These are phyloP conservation scores for Cladophialophora carrionii DNA, from an alignment of 2,329 filamentous ascomycete species.

Conservation along the genomic window DNA sequence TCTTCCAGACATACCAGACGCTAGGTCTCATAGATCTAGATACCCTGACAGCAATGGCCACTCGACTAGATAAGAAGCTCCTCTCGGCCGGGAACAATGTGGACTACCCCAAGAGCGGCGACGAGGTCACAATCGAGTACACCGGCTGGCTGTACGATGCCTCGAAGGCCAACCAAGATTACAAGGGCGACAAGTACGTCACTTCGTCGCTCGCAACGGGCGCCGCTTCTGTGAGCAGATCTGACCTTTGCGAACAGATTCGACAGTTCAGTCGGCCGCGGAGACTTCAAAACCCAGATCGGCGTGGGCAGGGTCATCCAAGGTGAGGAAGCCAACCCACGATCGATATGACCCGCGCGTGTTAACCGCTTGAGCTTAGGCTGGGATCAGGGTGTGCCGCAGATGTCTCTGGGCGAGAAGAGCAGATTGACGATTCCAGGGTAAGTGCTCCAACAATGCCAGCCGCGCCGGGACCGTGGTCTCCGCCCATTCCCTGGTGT, in stretches of 20 bases:
- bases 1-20: background rate
- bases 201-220: background rate
- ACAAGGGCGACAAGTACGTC: constrained; percentile 68
- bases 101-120: constrained; percentile 64
- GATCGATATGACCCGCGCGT: background rate
- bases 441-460: constrained; percentile 53
- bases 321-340: constrained; percentile 58
- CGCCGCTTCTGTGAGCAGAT: background rate
- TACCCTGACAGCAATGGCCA: constrained; percentile 50
- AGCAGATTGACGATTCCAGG: constrained; percentile 78
- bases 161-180: constrained; percentile 44
- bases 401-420: constrained; percentile 91
- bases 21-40: background rate
- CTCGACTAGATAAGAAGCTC: constrained; percentile 57
- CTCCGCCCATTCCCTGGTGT: background rate
- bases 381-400: constrained; percentile 81
- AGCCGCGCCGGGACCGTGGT: background rate
- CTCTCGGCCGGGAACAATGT: constrained; percentile 64
- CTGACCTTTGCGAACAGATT: constrained; percentile 63
- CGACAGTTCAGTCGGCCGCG: constrained; percentile 79
- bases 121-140: constrained; percentile 86
- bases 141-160: constrained; percentile 81
- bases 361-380: constrained; percentile 54
- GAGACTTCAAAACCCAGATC: constrained; percentile 76
- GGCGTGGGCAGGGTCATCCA: constrained; percentile 83